Evolutionary conservation across 2,329 filamentous ascomycete genomes (phyloP), one percentile per base, ranked within the genome.

Genomic region (Xylariaceae sp.): DNA sequence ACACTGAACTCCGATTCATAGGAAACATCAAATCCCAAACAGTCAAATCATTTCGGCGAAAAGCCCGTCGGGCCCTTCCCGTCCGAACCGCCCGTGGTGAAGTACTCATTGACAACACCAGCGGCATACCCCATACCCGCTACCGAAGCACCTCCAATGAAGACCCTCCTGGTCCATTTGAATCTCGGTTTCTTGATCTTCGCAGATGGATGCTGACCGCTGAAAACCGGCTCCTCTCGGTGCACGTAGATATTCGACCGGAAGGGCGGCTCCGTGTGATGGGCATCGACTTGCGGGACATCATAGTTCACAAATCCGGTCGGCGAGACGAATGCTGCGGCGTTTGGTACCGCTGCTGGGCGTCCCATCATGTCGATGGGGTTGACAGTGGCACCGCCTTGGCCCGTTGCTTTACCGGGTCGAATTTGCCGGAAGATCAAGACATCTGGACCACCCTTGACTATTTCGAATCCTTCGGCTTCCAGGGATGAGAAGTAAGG

Each of bases 251-350:
- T 76, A 60, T 74, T 75, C 45, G 77, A 76, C 52, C 74, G 73
- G 69, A 78, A 76, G 34, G 67, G 56, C 17, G 74, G 72, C 9
- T 70, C 63, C 44, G 67, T 66, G 11, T 59, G 37, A 18, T 70
- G 63, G 13, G 68, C 70, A 6, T 72, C 70, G 50, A 70, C 64
- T n/a, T 64, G 68, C 44, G 70, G 75, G 49, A 73, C 60, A 61
- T 86, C 81, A 64, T 86, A 82, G 64, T 86, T 87, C 49, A 88
- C 81, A 66, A 85, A 88, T 0, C 84, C 85, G 1, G 85, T 88
- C 1, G 85, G 85, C 39, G 82, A 85, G 15, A 84, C 83, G 68
- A 85, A 88, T 55, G 81, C 80, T 3, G 82, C 83, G 4, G 82
- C 80, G 5, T 76, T 74, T 2, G 76, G 72, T 2, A 73, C 69